Percentiles rank a stretch among this genome's conserved stretches.
phyloP scores from a whole-genome alignment of 192 early-diverging fungal genomes.

The Podila minutissima region DNA sequence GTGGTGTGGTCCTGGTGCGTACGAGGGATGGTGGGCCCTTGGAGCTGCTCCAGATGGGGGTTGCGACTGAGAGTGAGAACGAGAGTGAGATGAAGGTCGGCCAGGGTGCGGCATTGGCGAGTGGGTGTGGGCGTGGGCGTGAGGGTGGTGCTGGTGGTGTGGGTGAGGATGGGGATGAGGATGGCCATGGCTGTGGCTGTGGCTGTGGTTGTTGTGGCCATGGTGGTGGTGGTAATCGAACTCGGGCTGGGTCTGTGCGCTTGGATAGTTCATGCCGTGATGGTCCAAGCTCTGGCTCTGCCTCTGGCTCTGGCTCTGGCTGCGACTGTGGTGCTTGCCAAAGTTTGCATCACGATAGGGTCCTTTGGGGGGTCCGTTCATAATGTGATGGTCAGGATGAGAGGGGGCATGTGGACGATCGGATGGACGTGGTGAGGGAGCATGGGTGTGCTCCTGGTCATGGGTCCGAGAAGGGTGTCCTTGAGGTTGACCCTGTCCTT shows the following conservation, averaged over 20 bases:
- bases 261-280: background rate
- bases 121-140: background rate
- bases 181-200: background rate
- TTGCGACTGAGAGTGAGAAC: constrained; percentile 1
- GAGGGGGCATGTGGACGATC: background rate
- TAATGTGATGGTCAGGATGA: background rate
- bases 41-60: background rate
- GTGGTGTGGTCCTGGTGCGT: background rate
- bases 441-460: background rate
- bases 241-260: background rate
- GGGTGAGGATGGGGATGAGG: background rate
- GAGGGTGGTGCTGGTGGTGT: background rate
- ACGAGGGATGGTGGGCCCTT: constrained; percentile 7
- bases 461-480: background rate
- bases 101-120: background rate
- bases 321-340: background rate
- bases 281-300: constrained; percentile 2
- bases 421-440: background rate
- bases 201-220: background rate
- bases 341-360: background rate
- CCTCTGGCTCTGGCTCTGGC: constrained; percentile 1
- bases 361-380: background rate
- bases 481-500: background rate
- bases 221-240: background rate
- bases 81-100: background rate